These are phyloP conservation scores for Dimargaris xerosporica DNA, from an alignment of 192 early-diverging fungal species.

Conservation along the genomic window DNA sequence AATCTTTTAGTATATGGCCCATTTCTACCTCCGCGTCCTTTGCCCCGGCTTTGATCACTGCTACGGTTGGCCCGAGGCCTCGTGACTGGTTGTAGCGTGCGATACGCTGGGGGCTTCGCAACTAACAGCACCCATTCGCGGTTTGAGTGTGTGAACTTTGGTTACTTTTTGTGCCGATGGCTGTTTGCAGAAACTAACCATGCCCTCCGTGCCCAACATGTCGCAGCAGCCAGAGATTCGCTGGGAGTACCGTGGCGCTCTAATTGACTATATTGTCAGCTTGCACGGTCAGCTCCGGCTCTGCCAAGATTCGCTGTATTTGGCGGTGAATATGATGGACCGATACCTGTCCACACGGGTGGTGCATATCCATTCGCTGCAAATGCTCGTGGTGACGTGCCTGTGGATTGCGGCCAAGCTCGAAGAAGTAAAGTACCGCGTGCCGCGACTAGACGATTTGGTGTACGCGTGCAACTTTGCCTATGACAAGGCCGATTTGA, in stretches of 20 bases:
- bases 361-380: conserved; percentile 22
- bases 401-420: conserved; percentile 25
- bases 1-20: no score
- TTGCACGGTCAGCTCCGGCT: conserved; percentile 24
- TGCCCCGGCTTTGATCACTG: no score
- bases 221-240: conserved; percentile 25
- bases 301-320: conserved; percentile 23
- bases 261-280: conserved; percentile 26
- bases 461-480: conserved; percentile 22
- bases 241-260: conserved; percentile 21
- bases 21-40: no score
- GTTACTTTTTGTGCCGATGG: no score
- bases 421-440: conserved; percentile 22
- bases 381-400: conserved; percentile 25
- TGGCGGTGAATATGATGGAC: conserved; percentile 32
- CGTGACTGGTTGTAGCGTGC: no score
- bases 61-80: no score
- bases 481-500: conserved; percentile 22
- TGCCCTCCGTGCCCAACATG: conserved; percentile 26
- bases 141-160: no score
- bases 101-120: no score
- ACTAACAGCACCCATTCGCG: no score
- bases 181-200: conserved; percentile 18
- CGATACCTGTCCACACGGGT: conserved; percentile 26
- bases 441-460: conserved; percentile 22